These are phyloP conservation scores for Phaeosphaeria sp. DNA, from an alignment of 2,329 filamentous ascomycete genomes.

Conservation along the genomic window DNA sequence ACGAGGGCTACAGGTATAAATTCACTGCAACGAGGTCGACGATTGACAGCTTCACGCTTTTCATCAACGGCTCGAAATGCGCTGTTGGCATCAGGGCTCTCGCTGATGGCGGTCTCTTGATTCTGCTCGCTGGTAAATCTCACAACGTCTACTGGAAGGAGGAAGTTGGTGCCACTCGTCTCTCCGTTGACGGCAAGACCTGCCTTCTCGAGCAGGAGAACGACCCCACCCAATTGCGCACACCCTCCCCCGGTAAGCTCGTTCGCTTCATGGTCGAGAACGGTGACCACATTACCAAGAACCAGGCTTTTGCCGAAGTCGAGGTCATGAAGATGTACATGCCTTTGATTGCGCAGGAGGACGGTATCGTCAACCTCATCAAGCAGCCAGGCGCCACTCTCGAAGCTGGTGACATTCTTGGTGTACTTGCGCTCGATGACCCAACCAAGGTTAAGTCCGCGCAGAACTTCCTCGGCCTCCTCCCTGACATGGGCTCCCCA, in stretches of 20 bases:
- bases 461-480: conserved; percentile 88
- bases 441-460: conserved; percentile 96
- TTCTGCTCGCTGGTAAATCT: conserved; percentile 88
- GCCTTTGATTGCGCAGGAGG: conserved; percentile 93
- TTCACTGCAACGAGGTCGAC: conserved; percentile 96
- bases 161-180: conserved; percentile 91
- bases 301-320: conserved; percentile 93
- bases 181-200: conserved; percentile 98
- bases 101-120: conserved; percentile 89
- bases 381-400: conserved; percentile 99
- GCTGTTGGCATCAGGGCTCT: conserved; percentile 90
- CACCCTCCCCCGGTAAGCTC: conserved; percentile 94
- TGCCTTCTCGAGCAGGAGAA: conserved; percentile 98
- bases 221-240: conserved; percentile 94
- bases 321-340: conserved; percentile 99
- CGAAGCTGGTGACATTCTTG: conserved; percentile 97
- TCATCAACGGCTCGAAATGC: conserved; percentile 98
- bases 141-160: conserved; percentile 99
- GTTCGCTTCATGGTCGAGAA: conserved; percentile 98
- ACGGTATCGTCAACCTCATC: conserved; percentile 95
- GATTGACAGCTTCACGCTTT: conserved; percentile 92
- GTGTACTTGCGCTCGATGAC: conserved; percentile 93
- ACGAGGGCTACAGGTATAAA: conserved; percentile 95
- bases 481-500: conserved; percentile 85
- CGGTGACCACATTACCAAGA: conserved; percentile 88